A percentile compares a stretch with the other conserved stretches of the same genome.
These are phyloP conservation scores for Calocera viscosa DNA, from an alignment of 768 basidiomycete species.

Conservation along the genomic window DNA sequence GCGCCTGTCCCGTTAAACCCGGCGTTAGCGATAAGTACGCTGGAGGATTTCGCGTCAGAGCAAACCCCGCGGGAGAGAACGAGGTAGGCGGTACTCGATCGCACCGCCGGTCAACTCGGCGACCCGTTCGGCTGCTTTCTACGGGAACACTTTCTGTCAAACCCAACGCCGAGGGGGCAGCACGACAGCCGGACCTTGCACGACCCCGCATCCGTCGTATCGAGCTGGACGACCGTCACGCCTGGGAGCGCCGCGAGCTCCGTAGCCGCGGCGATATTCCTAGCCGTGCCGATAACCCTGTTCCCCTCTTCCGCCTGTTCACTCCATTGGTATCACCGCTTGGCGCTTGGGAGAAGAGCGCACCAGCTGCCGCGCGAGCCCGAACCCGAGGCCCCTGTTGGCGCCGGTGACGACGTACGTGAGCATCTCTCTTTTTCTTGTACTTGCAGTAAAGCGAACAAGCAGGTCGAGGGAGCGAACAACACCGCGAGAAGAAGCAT, in stretches of 20 bases:
- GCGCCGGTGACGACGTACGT: background rate
- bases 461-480: too few species aligned
- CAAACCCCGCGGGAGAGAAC: background rate
- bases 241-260: background rate
- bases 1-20: background rate
- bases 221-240: background rate
- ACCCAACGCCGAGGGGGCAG: background rate
- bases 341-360: background rate
- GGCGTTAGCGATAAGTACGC: background rate
- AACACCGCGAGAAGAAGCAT: too few species aligned
- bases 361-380: background rate
- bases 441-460: too few species aligned
- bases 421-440: too few species aligned
- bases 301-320: background rate
- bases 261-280: background rate
- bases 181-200: background rate
- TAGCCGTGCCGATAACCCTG: background rate
- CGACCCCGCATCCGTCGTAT: background rate
- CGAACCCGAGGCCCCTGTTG: background rate
- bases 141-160: background rate
- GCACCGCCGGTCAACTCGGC: background rate
- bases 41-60: background rate
- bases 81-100: background rate
- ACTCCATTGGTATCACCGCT: background rate
- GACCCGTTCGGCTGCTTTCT: background rate